Evolutionary conservation across 1,139 yeast genomes (phyloP).

Genomic region (Kodamaea sp.): DNA sequence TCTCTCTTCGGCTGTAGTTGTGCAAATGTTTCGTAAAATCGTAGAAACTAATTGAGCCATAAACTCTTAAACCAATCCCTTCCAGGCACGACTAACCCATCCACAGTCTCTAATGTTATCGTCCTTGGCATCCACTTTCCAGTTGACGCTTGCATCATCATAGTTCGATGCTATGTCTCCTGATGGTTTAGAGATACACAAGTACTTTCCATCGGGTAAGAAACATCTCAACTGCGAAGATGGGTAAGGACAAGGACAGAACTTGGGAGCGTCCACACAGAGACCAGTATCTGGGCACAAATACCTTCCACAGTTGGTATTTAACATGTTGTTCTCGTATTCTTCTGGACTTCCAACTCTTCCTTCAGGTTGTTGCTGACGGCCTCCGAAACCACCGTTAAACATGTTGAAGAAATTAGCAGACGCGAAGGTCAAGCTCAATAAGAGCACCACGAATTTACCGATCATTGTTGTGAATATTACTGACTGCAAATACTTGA

Average conservation of each 20-base stretch:
- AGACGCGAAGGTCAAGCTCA: constrained; percentile 13
- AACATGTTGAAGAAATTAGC: constrained; percentile 41
- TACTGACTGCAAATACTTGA: background rate
- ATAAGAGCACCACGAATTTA: constrained; percentile 9
- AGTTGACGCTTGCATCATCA: constrained; percentile 52
- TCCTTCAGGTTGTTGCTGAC: constrained; percentile 22
- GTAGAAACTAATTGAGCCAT: no score
- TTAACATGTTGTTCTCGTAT: constrained; percentile 31
- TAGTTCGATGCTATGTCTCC: constrained; percentile 39
- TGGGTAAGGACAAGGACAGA: constrained; percentile 92
- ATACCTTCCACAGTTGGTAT: constrained; percentile 60
- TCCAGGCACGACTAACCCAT: constrained; percentile 64
- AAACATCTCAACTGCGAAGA: constrained; percentile 80
- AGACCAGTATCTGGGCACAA: constrained; percentile 79
- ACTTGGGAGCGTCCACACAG: constrained; percentile 68
- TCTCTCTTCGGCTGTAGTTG: no score
- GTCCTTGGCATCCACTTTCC: constrained; percentile 53
- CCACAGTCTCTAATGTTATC: constrained; percentile 71
- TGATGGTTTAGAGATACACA: constrained; percentile 84
- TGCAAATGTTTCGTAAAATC: no score
- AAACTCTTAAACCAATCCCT: no score
- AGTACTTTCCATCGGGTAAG: constrained; percentile 65
- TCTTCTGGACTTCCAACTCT: constrained; percentile 25
- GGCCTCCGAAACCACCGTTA: constrained; percentile 27
- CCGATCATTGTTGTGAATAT: constrained; percentile 9